phyloP scores from a whole-genome alignment of 2,329 filamentous ascomycete genomes.

The Colletotrichum spaethianum region DNA sequence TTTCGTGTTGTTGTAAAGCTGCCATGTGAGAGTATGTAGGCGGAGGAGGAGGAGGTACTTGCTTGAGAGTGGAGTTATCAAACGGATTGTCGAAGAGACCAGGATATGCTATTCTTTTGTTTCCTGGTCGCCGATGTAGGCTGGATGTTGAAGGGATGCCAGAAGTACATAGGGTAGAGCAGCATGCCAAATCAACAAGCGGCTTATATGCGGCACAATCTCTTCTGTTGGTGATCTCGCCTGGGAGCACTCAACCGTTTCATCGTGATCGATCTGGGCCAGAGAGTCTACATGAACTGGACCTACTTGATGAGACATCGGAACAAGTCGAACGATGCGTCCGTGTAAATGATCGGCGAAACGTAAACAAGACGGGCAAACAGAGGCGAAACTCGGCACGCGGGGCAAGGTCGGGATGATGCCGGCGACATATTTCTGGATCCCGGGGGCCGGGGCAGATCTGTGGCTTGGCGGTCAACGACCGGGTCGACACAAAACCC shows the following conservation, averaged over 20 bases:
- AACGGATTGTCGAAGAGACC: constrained; percentile 4
- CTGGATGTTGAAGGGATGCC: constrained; percentile 13
- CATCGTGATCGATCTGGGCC: neutral
- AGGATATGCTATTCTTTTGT: neutral
- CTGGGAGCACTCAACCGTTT: neutral
- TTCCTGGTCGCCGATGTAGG: constrained; percentile 8
- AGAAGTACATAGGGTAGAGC: constrained; percentile 36
- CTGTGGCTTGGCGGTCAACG: neutral
- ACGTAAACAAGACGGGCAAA: neutral
- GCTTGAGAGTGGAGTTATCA: neutral
- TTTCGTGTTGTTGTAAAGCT: constrained; percentile 18
- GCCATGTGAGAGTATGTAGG: neutral
- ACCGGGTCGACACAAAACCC: neutral
- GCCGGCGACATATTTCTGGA: neutral
- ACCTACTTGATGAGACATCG: neutral
- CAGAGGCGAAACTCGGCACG: neutral
- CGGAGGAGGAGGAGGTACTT: neutral
- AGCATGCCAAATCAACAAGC: constrained; percentile 28
- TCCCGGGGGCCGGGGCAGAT: neutral
- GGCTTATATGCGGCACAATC: constrained; percentile 6
- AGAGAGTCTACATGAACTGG: neutral
- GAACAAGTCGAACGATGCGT: neutral
- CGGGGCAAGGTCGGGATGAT: neutral
- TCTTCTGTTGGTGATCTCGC: neutral
- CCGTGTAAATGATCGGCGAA: neutral